Percentiles rank a stretch among this genome's conserved stretches.
Evolutionary conservation across 805 yeast genomes (phyloP).

Genomic region (Phaffomyces opuntiae): DNA sequence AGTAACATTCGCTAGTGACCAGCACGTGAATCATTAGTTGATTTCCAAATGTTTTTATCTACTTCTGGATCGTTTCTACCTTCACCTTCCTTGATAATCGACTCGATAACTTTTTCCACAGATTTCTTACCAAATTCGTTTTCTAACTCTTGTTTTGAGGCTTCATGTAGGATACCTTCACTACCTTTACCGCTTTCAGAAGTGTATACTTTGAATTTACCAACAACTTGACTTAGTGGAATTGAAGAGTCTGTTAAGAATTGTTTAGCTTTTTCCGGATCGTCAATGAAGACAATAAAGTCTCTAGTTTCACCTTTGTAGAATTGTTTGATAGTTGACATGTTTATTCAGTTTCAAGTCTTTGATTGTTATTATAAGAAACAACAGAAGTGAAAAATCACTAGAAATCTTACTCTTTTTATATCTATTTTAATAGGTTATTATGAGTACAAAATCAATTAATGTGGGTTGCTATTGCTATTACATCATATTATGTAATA

Average conservation of each 20-base stretch:
- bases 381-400: neutral
- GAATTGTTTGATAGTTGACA: constrained; percentile 36
- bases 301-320: constrained; percentile 61
- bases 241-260: constrained; percentile 43
- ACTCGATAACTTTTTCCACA: constrained; percentile 49
- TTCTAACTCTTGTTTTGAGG: constrained; percentile 55
- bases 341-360: neutral
- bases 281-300: constrained; percentile 59
- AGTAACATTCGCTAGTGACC: neutral
- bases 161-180: constrained; percentile 66
- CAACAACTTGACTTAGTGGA: constrained; percentile 57
- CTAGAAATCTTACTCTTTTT: neutral
- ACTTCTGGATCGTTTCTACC: constrained; percentile 33
- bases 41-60: constrained; percentile 23
- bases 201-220: constrained; percentile 57
- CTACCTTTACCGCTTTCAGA: constrained; percentile 56
- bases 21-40: constrained; percentile 38
- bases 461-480: neutral
- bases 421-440: too few relatives aligned
- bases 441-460: too few relatives aligned
- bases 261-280: constrained; percentile 38
- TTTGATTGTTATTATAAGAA: too few relatives aligned
- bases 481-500: neutral
- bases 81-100: constrained; percentile 55
- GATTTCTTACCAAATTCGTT: constrained; percentile 59